A percentile compares a stretch with the other conserved stretches of the same genome.
Conservation (phyloP, 352 stramenopile species). For the Pythium dissimile region DNA sequence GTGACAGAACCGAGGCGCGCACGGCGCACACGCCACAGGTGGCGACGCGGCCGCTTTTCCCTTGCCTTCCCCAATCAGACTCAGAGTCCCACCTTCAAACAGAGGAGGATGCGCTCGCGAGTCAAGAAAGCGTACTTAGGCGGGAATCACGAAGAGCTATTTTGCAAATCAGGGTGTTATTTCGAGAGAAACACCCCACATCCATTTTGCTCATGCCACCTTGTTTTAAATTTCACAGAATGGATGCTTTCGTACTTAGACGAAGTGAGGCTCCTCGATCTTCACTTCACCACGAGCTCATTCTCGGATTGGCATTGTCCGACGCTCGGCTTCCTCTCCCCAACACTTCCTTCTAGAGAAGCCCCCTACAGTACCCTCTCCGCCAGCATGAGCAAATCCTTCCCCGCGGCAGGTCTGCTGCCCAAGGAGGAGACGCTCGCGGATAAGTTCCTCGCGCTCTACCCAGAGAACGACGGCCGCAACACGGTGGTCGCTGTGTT, state of each 20-base stretch:
- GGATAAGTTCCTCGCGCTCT: slow-evolving; percentile 66
- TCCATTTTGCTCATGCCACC: neutral
- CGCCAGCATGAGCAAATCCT: slow-evolving; percentile 39
- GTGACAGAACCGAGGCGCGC: slow-evolving; percentile 13
- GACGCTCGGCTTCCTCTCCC: neutral
- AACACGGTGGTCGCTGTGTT: slow-evolving; percentile 93
- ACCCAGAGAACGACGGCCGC: slow-evolving; percentile 89
- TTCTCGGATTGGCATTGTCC: slow-evolving; percentile 3
- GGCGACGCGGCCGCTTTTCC: slow-evolving; percentile 1
- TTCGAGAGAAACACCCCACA: neutral
- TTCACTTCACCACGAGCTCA: slow-evolving; percentile 1
- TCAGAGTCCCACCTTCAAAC: slow-evolving; percentile 5
- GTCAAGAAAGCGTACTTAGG: slow-evolving; percentile 9
- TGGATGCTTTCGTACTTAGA: slow-evolving; percentile 16
- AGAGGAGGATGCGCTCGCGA: slow-evolving; percentile 5
- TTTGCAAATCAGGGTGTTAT: slow-evolving; percentile 13
- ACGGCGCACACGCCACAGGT: slow-evolving; percentile 6
- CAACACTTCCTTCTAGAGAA: neutral
- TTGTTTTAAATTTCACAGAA: slow-evolving; percentile 6
- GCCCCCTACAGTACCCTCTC: neutral
- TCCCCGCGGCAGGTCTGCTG: slow-evolving; percentile 67
- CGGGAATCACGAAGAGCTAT: slow-evolving; percentile 8
- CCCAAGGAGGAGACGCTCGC: slow-evolving; percentile 92
- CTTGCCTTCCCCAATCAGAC: neutral
- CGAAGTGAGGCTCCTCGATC: neutral